A percentile compares a stretch with the other conserved stretches of the same genome.
Evolutionary conservation across 1,284 basidiomycete species (phyloP).

Genomic region (Ceratorhiza oryzae-sativae): DNA sequence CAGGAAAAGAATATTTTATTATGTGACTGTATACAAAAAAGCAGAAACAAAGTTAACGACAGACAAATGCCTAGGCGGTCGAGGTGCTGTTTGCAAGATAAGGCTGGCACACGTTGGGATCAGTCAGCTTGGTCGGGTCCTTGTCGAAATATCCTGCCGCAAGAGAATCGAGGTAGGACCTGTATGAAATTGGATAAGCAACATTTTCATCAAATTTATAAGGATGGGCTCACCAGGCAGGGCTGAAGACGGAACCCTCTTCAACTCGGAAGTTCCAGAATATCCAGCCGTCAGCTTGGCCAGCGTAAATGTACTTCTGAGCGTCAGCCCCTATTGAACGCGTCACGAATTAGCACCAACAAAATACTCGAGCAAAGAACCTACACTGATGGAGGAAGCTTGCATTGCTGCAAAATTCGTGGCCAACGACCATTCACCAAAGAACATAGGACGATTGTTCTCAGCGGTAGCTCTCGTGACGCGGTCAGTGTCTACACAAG

Average conservation of each 20-base stretch:
- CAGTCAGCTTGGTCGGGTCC: slow-evolving; percentile 63
- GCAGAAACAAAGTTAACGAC: neutral
- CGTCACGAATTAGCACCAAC: slow-evolving; percentile 69
- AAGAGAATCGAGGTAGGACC: slow-evolving; percentile 76
- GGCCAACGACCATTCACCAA: slow-evolving; percentile 72
- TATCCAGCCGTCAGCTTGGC: slow-evolving; percentile 71
- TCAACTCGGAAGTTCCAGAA: slow-evolving; percentile 83
- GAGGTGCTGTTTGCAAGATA: slow-evolving; percentile 46
- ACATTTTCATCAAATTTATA: neutral
- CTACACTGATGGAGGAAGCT: too few relatives aligned
- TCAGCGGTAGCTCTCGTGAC: slow-evolving; percentile 55
- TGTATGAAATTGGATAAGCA: slow-evolving; percentile 46
- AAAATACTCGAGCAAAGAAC: too few relatives aligned
- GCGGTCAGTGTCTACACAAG: slow-evolving; percentile 51
- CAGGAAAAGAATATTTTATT: neutral
- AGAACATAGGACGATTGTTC: slow-evolving; percentile 59
- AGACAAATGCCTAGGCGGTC: neutral
- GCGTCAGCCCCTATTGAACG: slow-evolving; percentile 66
- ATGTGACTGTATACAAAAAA: neutral
- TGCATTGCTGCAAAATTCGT: slow-evolving; percentile 72
- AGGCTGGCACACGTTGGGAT: slow-evolving; percentile 67
- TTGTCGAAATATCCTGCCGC: slow-evolving; percentile 65
- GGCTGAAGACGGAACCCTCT: slow-evolving; percentile 44
- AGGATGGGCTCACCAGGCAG: slow-evolving; percentile 24
- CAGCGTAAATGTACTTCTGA: slow-evolving; percentile 67